phyloP scores from a whole-genome alignment of 192 early-diverging fungal genomes.

The Podila verticillata region DNA sequence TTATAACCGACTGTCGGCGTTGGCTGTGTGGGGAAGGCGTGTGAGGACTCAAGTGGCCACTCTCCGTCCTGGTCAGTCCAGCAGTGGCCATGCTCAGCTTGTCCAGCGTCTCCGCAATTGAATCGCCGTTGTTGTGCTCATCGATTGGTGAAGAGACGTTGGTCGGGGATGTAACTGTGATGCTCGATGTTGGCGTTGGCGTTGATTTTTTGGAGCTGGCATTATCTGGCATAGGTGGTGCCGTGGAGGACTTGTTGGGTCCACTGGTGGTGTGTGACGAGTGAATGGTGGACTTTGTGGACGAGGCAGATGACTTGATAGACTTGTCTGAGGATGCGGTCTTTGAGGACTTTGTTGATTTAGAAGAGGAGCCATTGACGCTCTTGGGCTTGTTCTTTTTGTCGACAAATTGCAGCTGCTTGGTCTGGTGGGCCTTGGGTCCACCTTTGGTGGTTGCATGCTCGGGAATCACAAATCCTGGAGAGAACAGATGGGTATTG shows the following conservation, averaged over 20 bases:
- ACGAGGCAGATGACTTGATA: constrained; percentile 1
- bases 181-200: background rate
- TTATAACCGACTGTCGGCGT: background rate
- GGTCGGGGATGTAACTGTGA: constrained; percentile 1
- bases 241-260: too few species aligned
- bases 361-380: constrained; percentile 3
- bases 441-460: background rate
- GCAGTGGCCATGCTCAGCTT: background rate
- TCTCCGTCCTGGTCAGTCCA: constrained; percentile 1
- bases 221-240: too few species aligned
- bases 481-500: constrained; percentile 15
- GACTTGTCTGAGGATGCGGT: constrained; percentile 16
- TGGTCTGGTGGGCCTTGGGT: constrained; percentile 25
- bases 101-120: background rate
- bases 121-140: background rate
- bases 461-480: constrained; percentile 14
- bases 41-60: constrained; percentile 1
- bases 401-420: constrained; percentile 29
- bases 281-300: constrained; percentile 24
- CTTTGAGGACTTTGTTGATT: constrained; percentile 20
- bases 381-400: constrained; percentile 8
- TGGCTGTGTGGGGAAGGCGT: background rate
- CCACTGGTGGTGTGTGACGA: constrained; percentile 1
- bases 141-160: background rate
- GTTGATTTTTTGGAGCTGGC: background rate